Percentiles rank a stretch among this genome's conserved stretches.
These are phyloP conservation scores for Chalaropsis thielavioides DNA, from an alignment of 2,329 filamentous ascomycete species.

Conservation along the genomic window DNA sequence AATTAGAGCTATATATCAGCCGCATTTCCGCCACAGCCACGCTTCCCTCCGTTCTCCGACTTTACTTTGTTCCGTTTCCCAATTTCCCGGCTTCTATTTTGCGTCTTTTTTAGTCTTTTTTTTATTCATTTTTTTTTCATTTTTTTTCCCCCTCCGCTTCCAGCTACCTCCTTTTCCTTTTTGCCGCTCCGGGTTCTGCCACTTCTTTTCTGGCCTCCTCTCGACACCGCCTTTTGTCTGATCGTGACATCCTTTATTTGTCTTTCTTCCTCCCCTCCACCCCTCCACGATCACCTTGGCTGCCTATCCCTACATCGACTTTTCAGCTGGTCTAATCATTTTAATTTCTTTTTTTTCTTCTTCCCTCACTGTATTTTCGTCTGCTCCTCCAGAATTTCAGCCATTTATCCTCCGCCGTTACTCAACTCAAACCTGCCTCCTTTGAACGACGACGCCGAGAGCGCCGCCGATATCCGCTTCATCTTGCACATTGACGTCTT, in stretches of 20 bases:
- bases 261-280: background rate
- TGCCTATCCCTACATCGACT: background rate
- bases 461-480: too few relatives aligned
- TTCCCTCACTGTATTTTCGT: background rate
- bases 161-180: slow-evolving; percentile 5
- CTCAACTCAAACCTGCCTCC: background rate
- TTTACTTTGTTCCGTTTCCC: background rate
- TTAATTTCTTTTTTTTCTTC: background rate
- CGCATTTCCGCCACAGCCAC: background rate
- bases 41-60: background rate
- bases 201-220: background rate
- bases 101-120: background rate
- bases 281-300: background rate
- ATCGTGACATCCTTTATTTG: background rate
- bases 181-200: slow-evolving; percentile 7
- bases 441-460: background rate
- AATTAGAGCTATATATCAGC: background rate
- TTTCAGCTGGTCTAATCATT: background rate
- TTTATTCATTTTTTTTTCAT: background rate
- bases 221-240: slow-evolving; percentile 14
- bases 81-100: background rate
- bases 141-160: background rate
- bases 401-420: too few relatives aligned
- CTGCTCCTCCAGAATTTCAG: background rate
- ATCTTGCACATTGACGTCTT: too few relatives aligned